These are phyloP conservation scores for Porphyrellus cyaneotinctus DNA, from an alignment of 768 basidiomycete species.

Conservation along the genomic window DNA sequence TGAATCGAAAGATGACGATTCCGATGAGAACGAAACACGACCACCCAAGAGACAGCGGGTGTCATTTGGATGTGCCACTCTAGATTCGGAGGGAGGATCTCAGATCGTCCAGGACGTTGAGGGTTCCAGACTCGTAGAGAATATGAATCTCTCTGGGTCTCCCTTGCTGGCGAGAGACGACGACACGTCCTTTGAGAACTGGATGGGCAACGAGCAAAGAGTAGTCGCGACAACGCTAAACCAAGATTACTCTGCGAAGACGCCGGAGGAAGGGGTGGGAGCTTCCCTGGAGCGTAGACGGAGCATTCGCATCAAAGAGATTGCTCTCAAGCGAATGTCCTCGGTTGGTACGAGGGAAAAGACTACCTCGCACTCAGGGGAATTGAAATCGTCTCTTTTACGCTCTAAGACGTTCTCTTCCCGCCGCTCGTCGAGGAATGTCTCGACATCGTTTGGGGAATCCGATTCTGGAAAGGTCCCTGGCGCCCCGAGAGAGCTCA, in stretches of 20 bases:
- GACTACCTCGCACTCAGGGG: background rate
- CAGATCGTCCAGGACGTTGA: background rate
- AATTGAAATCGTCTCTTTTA: constrained; percentile 9
- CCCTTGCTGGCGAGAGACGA: constrained; percentile 15
- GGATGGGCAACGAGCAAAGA: background rate
- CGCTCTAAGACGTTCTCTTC: constrained; percentile 11
- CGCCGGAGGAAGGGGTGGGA: background rate
- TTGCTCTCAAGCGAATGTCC: constrained; percentile 12
- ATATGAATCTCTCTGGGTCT: constrained; percentile 27
- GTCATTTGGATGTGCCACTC: background rate
- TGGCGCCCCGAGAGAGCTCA: constrained; percentile 11
- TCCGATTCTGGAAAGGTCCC: background rate
- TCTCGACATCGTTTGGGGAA: background rate
- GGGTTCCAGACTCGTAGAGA: constrained; percentile 24
- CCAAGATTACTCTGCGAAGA: background rate
- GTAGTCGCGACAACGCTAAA: background rate
- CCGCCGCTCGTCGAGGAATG: background rate
- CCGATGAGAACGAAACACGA: constrained; percentile 8
- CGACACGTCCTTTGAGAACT: background rate
- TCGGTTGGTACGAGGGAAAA: constrained; percentile 1
- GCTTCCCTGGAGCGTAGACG: constrained; percentile 13
- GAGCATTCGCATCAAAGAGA: constrained; percentile 23
- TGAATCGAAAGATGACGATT: constrained; percentile 9
- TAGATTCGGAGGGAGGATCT: background rate
- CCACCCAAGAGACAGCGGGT: constrained; percentile 22